Percentiles rank a stretch among this genome's conserved stretches.
phyloP scores from a whole-genome alignment of 2,329 filamentous ascomycete genomes.

The Penicillium sp. region DNA sequence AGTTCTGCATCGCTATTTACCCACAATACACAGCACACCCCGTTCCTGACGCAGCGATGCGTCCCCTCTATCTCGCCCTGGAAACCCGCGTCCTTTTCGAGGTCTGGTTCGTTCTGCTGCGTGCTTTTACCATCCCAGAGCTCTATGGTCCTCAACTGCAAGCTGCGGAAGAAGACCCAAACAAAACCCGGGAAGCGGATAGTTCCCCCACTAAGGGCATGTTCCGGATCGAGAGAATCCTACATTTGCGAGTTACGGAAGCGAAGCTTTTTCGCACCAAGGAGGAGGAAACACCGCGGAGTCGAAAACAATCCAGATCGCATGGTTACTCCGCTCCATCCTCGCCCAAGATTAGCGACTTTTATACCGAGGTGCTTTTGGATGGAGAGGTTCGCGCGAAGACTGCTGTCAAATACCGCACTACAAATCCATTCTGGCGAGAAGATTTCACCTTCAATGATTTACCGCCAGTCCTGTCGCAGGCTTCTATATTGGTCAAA shows the following conservation, averaged over 20 bases:
- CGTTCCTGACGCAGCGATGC: conserved; percentile 70
- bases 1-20: conserved; percentile 93
- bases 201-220: conserved; percentile 53
- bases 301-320: conserved; percentile 35
- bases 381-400: conserved; percentile 51
- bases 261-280: conserved; percentile 52
- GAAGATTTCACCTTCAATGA: conserved; percentile 51
- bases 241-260: conserved; percentile 62
- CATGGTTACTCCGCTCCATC: conserved; percentile 27
- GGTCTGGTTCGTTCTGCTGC: conserved; percentile 90
- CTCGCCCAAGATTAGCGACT: conserved; percentile 38
- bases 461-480: conserved; percentile 49
- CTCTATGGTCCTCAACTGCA: conserved; percentile 68
- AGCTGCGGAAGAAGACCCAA: conserved; percentile 51
- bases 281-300: conserved; percentile 32
- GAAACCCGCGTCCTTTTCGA: conserved; percentile 90
- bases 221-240: conserved; percentile 64
- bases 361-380: conserved; percentile 50
- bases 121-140: conserved; percentile 89
- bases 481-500: conserved; percentile 48
- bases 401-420: conserved; percentile 48
- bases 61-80: conserved; percentile 85
- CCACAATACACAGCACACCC: conserved; percentile 81
- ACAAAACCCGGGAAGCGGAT: conserved; percentile 30
- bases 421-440: conserved; percentile 49